A percentile compares a stretch with the other conserved stretches of the same genome.
phyloP scores from a whole-genome alignment of 352 stramenopile genomes.

The Phytophthora sp. region DNA sequence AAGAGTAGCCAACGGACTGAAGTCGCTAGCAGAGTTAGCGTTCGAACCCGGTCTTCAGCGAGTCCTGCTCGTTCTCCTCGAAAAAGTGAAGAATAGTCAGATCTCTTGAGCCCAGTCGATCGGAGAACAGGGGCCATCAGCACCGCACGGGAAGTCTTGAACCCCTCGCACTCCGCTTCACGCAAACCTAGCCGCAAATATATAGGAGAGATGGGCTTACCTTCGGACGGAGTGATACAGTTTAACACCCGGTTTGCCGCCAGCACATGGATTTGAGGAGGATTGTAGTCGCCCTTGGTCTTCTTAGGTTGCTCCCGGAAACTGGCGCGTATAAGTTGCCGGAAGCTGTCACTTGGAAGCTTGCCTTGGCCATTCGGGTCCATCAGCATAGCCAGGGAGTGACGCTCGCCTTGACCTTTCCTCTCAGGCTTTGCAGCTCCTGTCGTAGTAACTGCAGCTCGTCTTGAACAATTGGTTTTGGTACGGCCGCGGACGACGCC shows the following conservation, averaged over 20 bases:
- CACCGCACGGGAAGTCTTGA: conserved; percentile 10
- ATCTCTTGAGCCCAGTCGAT: conserved; percentile 9
- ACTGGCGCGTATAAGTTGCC: neutral
- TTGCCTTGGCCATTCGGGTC: conserved; percentile 7
- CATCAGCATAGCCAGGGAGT: too few relatives aligned
- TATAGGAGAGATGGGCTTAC: conserved; percentile 22
- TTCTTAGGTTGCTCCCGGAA: conserved; percentile 23
- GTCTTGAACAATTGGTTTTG: neutral
- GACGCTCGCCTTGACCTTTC: too few relatives aligned
- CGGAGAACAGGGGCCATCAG: conserved; percentile 21
- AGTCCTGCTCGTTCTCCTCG: conserved; percentile 15
- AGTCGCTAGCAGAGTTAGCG: conserved; percentile 19
- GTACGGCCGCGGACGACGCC: neutral
- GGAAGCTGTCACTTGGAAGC: neutral
- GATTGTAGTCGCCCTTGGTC: conserved; percentile 17
- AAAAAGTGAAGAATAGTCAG: conserved; percentile 15
- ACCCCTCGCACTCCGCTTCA: conserved; percentile 8
- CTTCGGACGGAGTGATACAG: neutral
- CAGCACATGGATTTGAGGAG: conserved; percentile 16
- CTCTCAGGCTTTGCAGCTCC: too few relatives aligned
- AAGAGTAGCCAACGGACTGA: conserved; percentile 9
- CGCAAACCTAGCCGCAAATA: conserved; percentile 19
- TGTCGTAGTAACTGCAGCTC: neutral
- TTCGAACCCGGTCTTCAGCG: conserved; percentile 9
- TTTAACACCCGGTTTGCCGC: conserved; percentile 11